Evolutionary conservation across 306 rosid species (phyloP).

Genomic region (Citrullus amarus): DNA sequence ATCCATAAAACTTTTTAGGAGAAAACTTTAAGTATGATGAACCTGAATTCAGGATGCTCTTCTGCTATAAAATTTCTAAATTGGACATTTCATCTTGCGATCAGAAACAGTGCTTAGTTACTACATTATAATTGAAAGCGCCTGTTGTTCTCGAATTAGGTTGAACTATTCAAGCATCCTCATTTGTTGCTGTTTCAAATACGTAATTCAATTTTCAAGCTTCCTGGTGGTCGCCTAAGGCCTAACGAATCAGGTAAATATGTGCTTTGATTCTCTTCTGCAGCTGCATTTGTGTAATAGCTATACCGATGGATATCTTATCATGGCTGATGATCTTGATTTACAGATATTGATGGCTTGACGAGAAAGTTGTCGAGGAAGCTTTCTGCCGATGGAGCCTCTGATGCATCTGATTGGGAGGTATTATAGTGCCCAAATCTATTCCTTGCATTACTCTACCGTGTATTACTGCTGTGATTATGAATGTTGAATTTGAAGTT

Average conservation of each 20-base stretch:
- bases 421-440: constrained; percentile 17
- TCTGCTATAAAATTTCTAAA: not conserved
- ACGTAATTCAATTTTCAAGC: constrained; percentile 58
- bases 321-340: not conserved
- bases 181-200: constrained; percentile 71
- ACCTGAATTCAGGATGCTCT: not conserved
- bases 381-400: constrained; percentile 41
- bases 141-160: constrained; percentile 33
- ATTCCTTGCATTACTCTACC: not conserved
- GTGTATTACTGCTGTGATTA: not conserved
- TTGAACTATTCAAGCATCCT: constrained; percentile 88
- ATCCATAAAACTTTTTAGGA: not conserved
- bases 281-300: not conserved
- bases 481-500: not conserved
- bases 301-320: not conserved
- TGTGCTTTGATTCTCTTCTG: not conserved
- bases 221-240: constrained; percentile 87
- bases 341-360: constrained; percentile 66
- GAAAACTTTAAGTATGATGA: not conserved
- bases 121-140: not conserved
- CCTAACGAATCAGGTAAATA: constrained; percentile 72
- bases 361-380: constrained; percentile 62
- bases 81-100: not conserved
- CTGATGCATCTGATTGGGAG: constrained; percentile 72
- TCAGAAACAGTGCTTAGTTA: not conserved